Percentiles rank a stretch among this genome's conserved stretches.
phyloP scores from a whole-genome alignment of 2,329 filamentous ascomycete genomes.

The Emergomyces orientalis region DNA sequence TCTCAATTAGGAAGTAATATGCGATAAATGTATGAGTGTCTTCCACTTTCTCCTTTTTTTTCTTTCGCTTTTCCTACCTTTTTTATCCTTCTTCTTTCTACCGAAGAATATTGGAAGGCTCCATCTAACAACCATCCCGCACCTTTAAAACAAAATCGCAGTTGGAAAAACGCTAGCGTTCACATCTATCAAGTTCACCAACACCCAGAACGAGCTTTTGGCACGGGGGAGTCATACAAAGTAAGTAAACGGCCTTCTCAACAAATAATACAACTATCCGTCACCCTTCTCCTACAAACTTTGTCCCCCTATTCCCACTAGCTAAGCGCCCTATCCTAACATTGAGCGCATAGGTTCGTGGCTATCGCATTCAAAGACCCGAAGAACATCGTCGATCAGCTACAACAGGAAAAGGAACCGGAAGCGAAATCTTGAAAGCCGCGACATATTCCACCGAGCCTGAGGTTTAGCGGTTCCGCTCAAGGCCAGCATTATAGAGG shows the following conservation, averaged over 20 bases:
- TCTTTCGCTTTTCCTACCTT: neutral
- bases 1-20: constrained; percentile 45
- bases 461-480: neutral
- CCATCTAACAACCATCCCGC: neutral
- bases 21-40: constrained; percentile 54
- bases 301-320: neutral
- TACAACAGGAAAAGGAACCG: neutral
- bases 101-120: neutral
- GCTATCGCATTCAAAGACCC: constrained; percentile 53
- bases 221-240: constrained; percentile 61
- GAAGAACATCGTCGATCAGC: constrained; percentile 43
- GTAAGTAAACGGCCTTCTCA: constrained; percentile 26
- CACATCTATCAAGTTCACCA: constrained; percentile 53
- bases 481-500: neutral
- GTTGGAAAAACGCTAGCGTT: constrained; percentile 58
- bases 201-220: constrained; percentile 50
- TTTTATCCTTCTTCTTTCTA: neutral
- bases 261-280: neutral
- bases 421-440: neutral
- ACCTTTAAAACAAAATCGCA: constrained; percentile 19
- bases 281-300: neutral
- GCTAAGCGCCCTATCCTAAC: neutral
- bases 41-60: neutral
- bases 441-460: neutral
- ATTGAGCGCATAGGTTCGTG: constrained; percentile 40